Evolutionary conservation across 305 asterid species (phyloP), one percentile per base, ranked within the genome.

Genomic region (Rubia occidens): DNA sequence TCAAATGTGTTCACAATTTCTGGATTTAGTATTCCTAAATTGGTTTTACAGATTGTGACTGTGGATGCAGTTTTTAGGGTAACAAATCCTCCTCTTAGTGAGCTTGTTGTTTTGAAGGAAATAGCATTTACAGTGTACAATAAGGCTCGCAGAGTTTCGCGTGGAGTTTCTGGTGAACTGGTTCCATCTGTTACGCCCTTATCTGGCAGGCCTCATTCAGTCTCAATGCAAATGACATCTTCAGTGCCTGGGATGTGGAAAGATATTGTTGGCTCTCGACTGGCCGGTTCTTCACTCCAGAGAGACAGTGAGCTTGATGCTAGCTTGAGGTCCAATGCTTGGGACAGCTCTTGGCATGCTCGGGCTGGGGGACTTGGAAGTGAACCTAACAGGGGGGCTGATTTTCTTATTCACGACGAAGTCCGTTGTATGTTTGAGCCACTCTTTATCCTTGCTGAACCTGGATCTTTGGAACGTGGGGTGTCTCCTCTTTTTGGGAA

Each of bases 321-420:
- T 71, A 91, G 86, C 88, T 55, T 89, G 86, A 87, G 99, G 84
- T 85, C 88, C 11, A 87, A 89, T 75, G 76, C 88, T 70, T 95
- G 99, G 98, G 99, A 95, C 68, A 91, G 82, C 85, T 85, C 96
- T 15, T 95, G 99, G 99, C 98, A 88, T 84, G 75, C 87, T 60
- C 88, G 99, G 82, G 71, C 85, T 72, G 92, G 98, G 67, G 91
- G 84, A 72, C 85, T 83, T 66, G 97, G 94, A 72, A 69, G 77
- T 21, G 97, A 93, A 70, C 84, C 89, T 53, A 86, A 78, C 83
- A 85, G 95, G 83, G 81, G 74, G 14, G 88, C 87, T 65, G 98
- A 95, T 77, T 79, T 73, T 62, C 81, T 81, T 75, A 85, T 80
- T 70, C 87, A 78, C 67, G 96, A 89, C 72, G 98, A 91, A 72